A percentile compares a stretch with the other conserved stretches of the same genome.
phyloP scores from a whole-genome alignment of 2,329 filamentous ascomycete species.

The Ophiostoma angusticollis region DNA sequence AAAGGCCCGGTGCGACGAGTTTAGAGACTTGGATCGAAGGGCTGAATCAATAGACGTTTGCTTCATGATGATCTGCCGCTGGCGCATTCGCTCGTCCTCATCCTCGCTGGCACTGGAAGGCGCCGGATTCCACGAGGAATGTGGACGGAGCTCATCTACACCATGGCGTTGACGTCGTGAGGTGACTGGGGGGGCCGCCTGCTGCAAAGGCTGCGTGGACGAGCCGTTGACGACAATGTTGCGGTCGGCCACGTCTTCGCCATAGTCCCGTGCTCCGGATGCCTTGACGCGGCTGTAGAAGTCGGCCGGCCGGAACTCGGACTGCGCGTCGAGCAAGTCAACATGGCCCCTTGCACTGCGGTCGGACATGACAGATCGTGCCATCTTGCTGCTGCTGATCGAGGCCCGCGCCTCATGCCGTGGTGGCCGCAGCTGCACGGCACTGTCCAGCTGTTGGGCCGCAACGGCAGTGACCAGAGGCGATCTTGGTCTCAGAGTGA shows the following conservation, averaged over 20 bases:
- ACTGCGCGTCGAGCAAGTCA: conserved; percentile 46
- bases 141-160: not conserved
- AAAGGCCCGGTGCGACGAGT: conserved; percentile 10
- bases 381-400: conserved; percentile 3
- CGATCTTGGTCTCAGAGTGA: not conserved
- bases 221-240: conserved; percentile 33
- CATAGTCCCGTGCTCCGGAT: conserved; percentile 40
- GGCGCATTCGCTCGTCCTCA: not conserved
- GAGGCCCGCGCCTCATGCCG: conserved; percentile 2
- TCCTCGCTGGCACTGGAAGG: not conserved
- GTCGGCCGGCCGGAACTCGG: conserved; percentile 34
- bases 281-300: conserved; percentile 37
- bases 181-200: not conserved
- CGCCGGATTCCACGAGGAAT: not conserved
- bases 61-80: conserved; percentile 13
- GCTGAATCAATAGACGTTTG: conserved; percentile 5
- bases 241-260: conserved; percentile 53
- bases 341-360: conserved; percentile 22
- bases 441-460: conserved; percentile 1
- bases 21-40: conserved; percentile 13
- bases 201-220: not conserved
- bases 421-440: not conserved
- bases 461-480: not conserved
- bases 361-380: not conserved
- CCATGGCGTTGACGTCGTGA: not conserved